Percentiles rank a stretch among this genome's conserved stretches.
Conservation (phyloP, 495 filamentous ascomycete species). For the Penicillium odoratum region DNA sequence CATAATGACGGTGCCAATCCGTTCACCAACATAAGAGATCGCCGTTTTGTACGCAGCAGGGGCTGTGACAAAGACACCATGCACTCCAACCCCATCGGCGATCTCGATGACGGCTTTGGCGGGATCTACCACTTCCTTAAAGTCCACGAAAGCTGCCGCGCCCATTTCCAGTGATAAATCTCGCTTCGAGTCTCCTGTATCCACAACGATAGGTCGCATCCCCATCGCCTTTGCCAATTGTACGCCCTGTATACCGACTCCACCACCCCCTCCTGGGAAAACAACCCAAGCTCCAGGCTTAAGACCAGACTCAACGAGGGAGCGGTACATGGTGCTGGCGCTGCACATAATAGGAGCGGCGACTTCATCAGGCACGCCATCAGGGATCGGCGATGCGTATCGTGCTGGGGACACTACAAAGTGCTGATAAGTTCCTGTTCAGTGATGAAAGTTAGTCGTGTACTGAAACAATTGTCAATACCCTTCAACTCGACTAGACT, state of each 20-base stretch:
- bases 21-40: conserved; percentile 31
- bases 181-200: conserved; percentile 43
- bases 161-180: conserved; percentile 45
- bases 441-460: no score
- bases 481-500: not conserved
- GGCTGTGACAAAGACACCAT: conserved; percentile 53
- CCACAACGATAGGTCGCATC: conserved; percentile 52
- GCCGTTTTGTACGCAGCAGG: conserved; percentile 46
- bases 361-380: conserved; percentile 52
- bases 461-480: no score
- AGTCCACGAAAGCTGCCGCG: conserved; percentile 54
- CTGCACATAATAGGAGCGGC: conserved; percentile 65
- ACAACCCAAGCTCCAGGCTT: conserved; percentile 62
- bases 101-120: conserved; percentile 39
- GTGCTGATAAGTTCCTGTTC: conserved; percentile 63
- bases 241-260: conserved; percentile 61
- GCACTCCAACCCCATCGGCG: conserved; percentile 46
- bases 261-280: conserved; percentile 53
- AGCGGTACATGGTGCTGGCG: conserved; percentile 56
- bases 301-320: conserved; percentile 53
- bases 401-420: conserved; percentile 61
- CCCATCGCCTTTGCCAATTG: conserved; percentile 61
- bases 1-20: conserved; percentile 44
- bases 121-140: conserved; percentile 36
- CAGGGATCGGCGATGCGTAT: conserved; percentile 67